Conservation (phyloP, 2,329 filamentous ascomycete genomes). For the Trichophyton schoenleinii region DNA sequence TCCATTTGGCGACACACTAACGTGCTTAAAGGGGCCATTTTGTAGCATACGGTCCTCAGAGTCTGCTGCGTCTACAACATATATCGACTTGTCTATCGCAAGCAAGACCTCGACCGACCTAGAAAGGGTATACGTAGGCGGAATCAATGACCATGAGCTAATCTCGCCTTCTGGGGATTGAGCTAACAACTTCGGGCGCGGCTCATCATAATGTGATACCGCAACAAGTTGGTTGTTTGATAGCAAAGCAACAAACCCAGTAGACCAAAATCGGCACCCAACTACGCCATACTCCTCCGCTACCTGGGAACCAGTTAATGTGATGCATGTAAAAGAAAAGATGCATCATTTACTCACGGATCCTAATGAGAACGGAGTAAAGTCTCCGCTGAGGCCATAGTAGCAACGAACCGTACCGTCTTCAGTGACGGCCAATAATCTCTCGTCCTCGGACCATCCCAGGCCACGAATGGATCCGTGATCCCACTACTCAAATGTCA, state of each 20-base stretch:
- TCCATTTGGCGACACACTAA: slow-evolving; percentile 82
- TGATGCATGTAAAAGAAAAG: not conserved
- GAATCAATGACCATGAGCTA: slow-evolving; percentile 77
- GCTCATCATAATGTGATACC: slow-evolving; percentile 83
- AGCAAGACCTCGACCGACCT: slow-evolving; percentile 85
- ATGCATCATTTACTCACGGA: slow-evolving; percentile 39
- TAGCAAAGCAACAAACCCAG: slow-evolving; percentile 84
- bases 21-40: slow-evolving; percentile 82
- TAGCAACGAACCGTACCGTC: slow-evolving; percentile 88
- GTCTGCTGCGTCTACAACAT: slow-evolving; percentile 75
- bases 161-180: slow-evolving; percentile 64
- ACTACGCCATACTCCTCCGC: slow-evolving; percentile 78
- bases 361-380: slow-evolving; percentile 84
- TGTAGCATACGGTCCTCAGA: slow-evolving; percentile 84
- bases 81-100: slow-evolving; percentile 71
- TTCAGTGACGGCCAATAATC: slow-evolving; percentile 71
- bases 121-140: slow-evolving; percentile 77
- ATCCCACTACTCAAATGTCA: slow-evolving; percentile 53
- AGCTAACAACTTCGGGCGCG: slow-evolving; percentile 71
- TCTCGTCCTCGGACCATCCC: slow-evolving; percentile 94
- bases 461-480: slow-evolving; percentile 75
- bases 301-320: slow-evolving; percentile 35
- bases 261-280: slow-evolving; percentile 82
- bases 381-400: slow-evolving; percentile 84
- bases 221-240: slow-evolving; percentile 76